phyloP scores from a whole-genome alignment of 2,329 filamentous ascomycete genomes.

The Alternaria tenuissima region DNA sequence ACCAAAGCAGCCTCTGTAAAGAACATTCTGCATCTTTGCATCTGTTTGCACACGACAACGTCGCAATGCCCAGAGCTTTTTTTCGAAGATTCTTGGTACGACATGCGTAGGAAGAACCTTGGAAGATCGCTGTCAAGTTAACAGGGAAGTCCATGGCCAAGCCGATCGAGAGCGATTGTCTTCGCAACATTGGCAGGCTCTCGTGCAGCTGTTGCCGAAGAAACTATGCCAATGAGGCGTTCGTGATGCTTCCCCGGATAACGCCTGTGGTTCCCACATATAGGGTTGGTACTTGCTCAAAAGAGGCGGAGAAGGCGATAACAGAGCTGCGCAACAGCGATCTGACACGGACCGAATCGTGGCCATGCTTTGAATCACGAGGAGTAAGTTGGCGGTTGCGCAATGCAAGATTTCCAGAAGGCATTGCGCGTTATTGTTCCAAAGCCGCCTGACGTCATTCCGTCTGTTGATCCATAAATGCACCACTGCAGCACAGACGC shows the following conservation, averaged over 20 bases:
- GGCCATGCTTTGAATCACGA: slow-evolving; percentile 2
- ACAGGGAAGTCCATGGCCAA: background rate
- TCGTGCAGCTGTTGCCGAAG: background rate
- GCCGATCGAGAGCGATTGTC: background rate
- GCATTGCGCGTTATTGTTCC: slow-evolving; percentile 8
- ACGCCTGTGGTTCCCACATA: background rate
- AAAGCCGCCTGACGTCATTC: slow-evolving; percentile 22
- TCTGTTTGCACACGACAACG: background rate
- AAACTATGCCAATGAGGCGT: background rate
- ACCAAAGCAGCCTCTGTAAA: background rate
- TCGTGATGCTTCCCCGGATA: slow-evolving; percentile 1
- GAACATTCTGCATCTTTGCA: background rate
- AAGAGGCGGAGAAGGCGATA: background rate
- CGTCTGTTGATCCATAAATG: slow-evolving; percentile 12
- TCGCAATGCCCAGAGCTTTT: background rate
- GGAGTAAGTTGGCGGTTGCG: background rate
- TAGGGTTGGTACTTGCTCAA: background rate
- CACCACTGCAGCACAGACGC: slow-evolving; percentile 9
- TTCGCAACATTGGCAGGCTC: background rate
- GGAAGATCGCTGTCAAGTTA: background rate
- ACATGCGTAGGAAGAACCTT: background rate
- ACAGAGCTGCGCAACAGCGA: background rate
- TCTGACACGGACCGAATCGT: background rate
- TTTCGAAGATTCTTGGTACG: background rate
- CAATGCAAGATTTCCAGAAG: slow-evolving; percentile 9